These are phyloP conservation scores for Phialophora chinensis DNA, from an alignment of 2,329 filamentous ascomycete genomes.

Conservation along the genomic window DNA sequence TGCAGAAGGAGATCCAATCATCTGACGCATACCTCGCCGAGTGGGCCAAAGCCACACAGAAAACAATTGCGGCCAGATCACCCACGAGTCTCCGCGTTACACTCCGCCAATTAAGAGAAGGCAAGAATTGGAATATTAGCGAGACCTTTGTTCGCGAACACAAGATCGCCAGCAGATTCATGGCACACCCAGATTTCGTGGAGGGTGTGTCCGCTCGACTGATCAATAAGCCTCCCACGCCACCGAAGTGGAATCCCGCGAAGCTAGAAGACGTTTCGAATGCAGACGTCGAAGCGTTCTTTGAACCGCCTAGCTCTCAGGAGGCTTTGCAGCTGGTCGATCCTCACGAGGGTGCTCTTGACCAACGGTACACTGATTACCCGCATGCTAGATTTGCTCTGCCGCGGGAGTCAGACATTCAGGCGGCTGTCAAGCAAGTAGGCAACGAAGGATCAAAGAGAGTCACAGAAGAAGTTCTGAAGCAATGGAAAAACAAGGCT, in stretches of 20 bases:
- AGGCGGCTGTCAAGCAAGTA: constrained; percentile 50
- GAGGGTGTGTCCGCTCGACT: constrained; percentile 87
- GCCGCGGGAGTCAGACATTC: constrained; percentile 69
- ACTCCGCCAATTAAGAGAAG: constrained; percentile 79
- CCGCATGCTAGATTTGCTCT: constrained; percentile 73
- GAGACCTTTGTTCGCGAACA: constrained; percentile 87
- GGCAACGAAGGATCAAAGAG: constrained; percentile 59
- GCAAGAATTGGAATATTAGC: constrained; percentile 76
- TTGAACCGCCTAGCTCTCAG: constrained; percentile 57
- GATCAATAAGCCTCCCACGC: constrained; percentile 69
- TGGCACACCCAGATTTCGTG: constrained; percentile 87
- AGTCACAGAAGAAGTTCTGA: constrained; percentile 68
- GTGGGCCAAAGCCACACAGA: constrained; percentile 81
- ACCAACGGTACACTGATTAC: constrained; percentile 71
- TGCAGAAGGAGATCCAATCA: constrained; percentile 58
- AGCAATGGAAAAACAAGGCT: constrained; percentile 66
- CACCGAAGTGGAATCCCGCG: constrained; percentile 77
- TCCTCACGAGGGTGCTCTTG: constrained; percentile 33
- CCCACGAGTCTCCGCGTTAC: constrained; percentile 87
- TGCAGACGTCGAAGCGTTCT: constrained; percentile 71
- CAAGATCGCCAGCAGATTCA: constrained; percentile 83
- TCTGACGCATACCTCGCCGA: constrained; percentile 60
- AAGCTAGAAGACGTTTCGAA: constrained; percentile 70
- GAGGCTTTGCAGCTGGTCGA: constrained; percentile 66
- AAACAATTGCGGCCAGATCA: constrained; percentile 76